Evolutionary conservation across 352 stramenopile genomes (phyloP), one percentile per base, ranked within the genome.

Genomic region (Albugo candida): DNA sequence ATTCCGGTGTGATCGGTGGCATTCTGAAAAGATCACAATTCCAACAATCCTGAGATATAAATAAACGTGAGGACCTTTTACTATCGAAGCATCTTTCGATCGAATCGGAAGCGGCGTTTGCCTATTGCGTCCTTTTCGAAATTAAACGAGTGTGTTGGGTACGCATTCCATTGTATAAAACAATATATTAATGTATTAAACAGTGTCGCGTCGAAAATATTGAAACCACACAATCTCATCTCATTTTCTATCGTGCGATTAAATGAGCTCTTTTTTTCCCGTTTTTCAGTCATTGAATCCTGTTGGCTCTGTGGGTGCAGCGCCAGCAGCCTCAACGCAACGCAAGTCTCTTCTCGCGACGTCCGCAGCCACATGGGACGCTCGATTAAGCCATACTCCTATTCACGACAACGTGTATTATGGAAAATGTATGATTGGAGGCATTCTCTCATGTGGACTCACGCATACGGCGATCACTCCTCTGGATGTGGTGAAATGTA

Each of bases 401-500:
- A 65, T 74, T 36, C 84, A 96, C 60, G 75, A 94, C 60, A 83
- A 67, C 51, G 67, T 65, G 49, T 96, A 95, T 75, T 96, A 96
- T 62, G 68, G 67, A 60, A 95, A 94, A 77, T 96, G 87, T 75
- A 94, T 95, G 78, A 72, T 95, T 41, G 87, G 70, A 45, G 87
- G 87, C 56, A 58, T 96, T 41, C 65, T 96, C 18, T 93, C 84
- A 52, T 96, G 87, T 65, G 87, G 87, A 40, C 62, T 93, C 24
- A 96, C 86, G 38, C 86, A 96, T 79, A 94, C 86, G 47, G 70
- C 72, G 46, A 92, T 96, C 59, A 93, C 79, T 27, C 84, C 87
- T 16, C 65, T 96, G 34, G 87, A 96, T 64, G 78, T 96, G 31
- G 86, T 94, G 54, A 96, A 96, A 72, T 96, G 86, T 67, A 93